Evolutionary conservation across 257 asterid species (phyloP), one percentile per base, ranked within the genome.

Genomic region (Osmanthus fragrans): DNA sequence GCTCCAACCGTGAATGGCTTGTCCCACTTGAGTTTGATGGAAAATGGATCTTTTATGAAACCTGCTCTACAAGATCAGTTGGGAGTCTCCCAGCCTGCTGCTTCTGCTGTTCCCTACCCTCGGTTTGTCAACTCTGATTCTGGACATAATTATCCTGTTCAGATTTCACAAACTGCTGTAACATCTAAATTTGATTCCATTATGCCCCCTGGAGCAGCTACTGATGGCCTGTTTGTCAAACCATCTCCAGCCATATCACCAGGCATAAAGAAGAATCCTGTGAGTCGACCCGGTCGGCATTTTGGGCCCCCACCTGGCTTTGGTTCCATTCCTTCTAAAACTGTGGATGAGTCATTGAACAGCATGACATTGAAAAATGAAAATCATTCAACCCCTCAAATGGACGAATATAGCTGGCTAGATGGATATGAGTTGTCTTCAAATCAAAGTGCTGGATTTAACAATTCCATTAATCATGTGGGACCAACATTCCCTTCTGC

Each of bases 221-320:
- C 40, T 63, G 91, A 86, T 66, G 81, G 83, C 65, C 79, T 82
- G 74, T 60, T 85, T 32, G 16, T 79, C 79, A 90, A 83, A 84
- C 82, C 90, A 45, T 86, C 91, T 45, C 80, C 92, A 23, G 71
- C 79, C 36, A 45, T 87, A 78, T 87, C 90, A 47, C 80, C 89
- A 23, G 89, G 95, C 40, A 2, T 82, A 75, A 96, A 88, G 91
- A 93, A 90, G 87, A 93, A 85, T 79, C 97, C 97, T 18, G 96
- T 96, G 77, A 86, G 94, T 83, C 91, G 97, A 67, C 97, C 98
- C 70, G 83, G 85, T 65, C 86, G 98, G 83, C 98, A 90, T 76
- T 49, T 85, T 71, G 99, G 99, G 68, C 99, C 99, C 13, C 99
- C 99, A 11, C 99, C 99, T 81, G 99, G 99, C 70, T 95, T 95